Base-by-base conservation (phyloP, 2,329 filamentous ascomycete genomes). In the Fusarium nygamai region DNA sequence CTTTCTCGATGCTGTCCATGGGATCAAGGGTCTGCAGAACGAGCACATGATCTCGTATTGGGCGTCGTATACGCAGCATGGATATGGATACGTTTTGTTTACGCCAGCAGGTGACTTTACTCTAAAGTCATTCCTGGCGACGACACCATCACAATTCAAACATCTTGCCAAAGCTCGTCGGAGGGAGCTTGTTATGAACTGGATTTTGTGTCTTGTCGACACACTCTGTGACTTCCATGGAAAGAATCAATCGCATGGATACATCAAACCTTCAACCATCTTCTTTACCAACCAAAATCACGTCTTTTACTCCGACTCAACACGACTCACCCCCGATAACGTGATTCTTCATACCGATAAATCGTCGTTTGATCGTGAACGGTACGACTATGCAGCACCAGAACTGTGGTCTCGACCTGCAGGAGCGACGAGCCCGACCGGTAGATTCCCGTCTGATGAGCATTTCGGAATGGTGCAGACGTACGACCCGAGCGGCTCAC, bases 201-300 rank as follows among this genome's bases (percentile, higher is more conserved):
- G 93, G 93, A 89, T 94, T 77, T 90, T 93, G 77, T 95, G 93
- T 79, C 86, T 95, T 8, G 86, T 88, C 46, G 91, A 94, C 79
- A 91, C 92, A 3, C 79, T 94, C 22, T 89, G 91, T 61, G 92
- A 88, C 71, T 83, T 95, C 6, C 93, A 95, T 78, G 87, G 86
- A 71, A 87, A 87, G 54, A 90, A 90, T 4, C 86, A 90, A 31
- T 88, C 88, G 6, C 92, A 95, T 76, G 88, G 89, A 29, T 90
- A 90, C 56, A 93, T 95, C 79, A 90, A 90, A 69, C 93, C 92
- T 3, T 92, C 92, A 0, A 92, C 92, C 16, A 87, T 95, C 31
- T 86, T 93, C 76, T 89, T 94, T 75, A 89, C 92, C 75, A 84
- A 86, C 67, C 86, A 89, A 69, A 92, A 93, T 73, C 86, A 88